Percentiles rank a stretch among this genome's conserved stretches.
Evolutionary conservation across 1,284 basidiomycete genomes (phyloP).

Genomic region (Sparassis latifolia): DNA sequence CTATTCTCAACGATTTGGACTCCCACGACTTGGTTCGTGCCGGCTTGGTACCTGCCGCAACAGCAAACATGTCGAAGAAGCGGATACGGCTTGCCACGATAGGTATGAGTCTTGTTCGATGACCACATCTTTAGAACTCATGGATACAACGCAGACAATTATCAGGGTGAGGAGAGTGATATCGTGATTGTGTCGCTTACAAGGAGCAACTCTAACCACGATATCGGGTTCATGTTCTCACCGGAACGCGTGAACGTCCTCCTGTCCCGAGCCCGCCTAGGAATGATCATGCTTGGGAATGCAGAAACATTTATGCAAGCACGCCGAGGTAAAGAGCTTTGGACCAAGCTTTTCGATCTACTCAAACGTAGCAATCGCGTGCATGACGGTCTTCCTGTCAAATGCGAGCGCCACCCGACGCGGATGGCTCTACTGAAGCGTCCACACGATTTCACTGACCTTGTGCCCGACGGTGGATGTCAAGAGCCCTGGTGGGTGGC

Average conservation of each 20-base stretch:
- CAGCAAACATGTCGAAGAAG: constrained; percentile 32
- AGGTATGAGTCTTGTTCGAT: constrained; percentile 29
- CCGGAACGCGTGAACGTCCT: constrained; percentile 64
- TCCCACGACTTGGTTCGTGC: constrained; percentile 48
- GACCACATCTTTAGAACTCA: constrained; percentile 3
- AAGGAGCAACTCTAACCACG: constrained; percentile 44
- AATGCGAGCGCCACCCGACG: constrained; percentile 47
- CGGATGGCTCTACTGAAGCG: constrained; percentile 29
- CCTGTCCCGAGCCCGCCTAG: constrained; percentile 56
- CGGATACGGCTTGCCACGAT: constrained; percentile 54
- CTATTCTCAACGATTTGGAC: constrained; percentile 58
- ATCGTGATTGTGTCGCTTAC: constrained; percentile 58
- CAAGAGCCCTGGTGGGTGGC: constrained; percentile 42
- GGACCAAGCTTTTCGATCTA: constrained; percentile 41
- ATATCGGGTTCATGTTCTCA: constrained; percentile 63
- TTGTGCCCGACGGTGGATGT: constrained; percentile 59
- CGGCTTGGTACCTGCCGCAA: constrained; percentile 36
- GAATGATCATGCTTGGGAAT: constrained; percentile 59
- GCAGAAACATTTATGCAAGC: constrained; percentile 47
- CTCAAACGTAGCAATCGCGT: constrained; percentile 36
- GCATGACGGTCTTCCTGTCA: constrained; percentile 52
- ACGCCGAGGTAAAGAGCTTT: constrained; percentile 43
- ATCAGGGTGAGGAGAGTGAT: constrained; percentile 65
- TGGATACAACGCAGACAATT: constrained; percentile 39
- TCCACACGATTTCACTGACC: constrained; percentile 42